Evolutionary conservation across 495 filamentous ascomycete genomes (phyloP).

Genomic region (Penicillium goetzii): DNA sequence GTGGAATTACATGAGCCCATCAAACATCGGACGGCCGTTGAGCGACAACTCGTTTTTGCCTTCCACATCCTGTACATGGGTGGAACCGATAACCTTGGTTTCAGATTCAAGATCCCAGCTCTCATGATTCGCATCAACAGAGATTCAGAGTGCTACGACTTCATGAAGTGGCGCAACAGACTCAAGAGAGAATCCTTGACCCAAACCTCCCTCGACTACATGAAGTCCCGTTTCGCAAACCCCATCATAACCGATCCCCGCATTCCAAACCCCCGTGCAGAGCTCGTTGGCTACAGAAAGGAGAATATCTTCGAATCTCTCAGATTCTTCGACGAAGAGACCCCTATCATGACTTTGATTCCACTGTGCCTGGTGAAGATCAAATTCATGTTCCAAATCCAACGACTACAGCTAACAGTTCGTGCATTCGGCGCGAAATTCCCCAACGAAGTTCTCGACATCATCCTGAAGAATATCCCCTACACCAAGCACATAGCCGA

Average conservation of each 20-base stretch:
- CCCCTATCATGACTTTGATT: background rate
- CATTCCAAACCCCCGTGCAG: too few relatives aligned
- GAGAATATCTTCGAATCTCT: background rate
- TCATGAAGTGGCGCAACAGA: background rate
- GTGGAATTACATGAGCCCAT: background rate
- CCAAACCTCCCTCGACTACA: background rate
- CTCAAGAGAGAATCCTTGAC: background rate
- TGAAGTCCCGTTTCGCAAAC: background rate
- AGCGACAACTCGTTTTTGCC: background rate
- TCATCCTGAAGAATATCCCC: background rate
- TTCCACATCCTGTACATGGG: background rate
- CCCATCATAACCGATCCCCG: background rate
- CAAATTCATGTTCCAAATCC: background rate
- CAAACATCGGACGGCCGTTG: background rate
- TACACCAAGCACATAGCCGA: background rate
- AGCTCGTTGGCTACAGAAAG: background rate
- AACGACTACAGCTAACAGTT: background rate
- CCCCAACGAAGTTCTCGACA: background rate
- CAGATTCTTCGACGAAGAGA: background rate
- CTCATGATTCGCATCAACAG: background rate
- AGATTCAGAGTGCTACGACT: constrained; percentile 3
- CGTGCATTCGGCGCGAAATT: background rate
- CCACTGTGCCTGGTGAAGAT: background rate
- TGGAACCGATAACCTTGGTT: background rate
- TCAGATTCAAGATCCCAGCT: background rate